A percentile compares a stretch with the other conserved stretches of the same genome.
phyloP scores from a whole-genome alignment of 1,284 basidiomycete genomes.

The Neonothopanus nambi region DNA sequence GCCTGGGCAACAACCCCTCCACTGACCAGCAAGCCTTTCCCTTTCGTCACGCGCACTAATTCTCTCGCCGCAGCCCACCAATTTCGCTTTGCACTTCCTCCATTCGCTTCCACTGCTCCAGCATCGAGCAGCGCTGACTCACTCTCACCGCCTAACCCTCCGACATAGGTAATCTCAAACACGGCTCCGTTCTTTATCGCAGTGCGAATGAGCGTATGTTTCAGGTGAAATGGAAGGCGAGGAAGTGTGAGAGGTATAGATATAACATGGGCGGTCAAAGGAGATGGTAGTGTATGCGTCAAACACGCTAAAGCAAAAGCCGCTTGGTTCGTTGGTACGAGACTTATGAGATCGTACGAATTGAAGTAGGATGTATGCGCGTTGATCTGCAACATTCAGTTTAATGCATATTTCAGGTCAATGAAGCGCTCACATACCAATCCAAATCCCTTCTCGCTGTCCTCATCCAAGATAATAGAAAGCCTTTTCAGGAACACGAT shows the following conservation, averaged over 20 bases:
- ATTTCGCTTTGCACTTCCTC: slow-evolving; percentile 61
- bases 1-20: slow-evolving; percentile 57
- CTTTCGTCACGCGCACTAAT: slow-evolving; percentile 73
- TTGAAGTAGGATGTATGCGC: slow-evolving; percentile 56
- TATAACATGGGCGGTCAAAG: slow-evolving; percentile 81
- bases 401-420: slow-evolving; percentile 1
- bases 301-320: slow-evolving; percentile 81
- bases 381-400: slow-evolving; percentile 47
- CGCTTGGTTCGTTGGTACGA: slow-evolving; percentile 68
- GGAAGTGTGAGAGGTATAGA: slow-evolving; percentile 78
- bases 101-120: slow-evolving; percentile 49
- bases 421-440: slow-evolving; percentile 46
- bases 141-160: slow-evolving; percentile 63
- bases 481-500: slow-evolving; percentile 67
- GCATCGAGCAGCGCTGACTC: slow-evolving; percentile 45
- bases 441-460: slow-evolving; percentile 80
- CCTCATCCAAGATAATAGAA: slow-evolving; percentile 72
- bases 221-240: slow-evolving; percentile 78
- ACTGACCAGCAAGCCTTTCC: slow-evolving; percentile 69
- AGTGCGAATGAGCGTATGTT: slow-evolving; percentile 78
- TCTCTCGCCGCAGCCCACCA: slow-evolving; percentile 83
- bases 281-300: slow-evolving; percentile 77
- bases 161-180: slow-evolving; percentile 80
- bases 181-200: slow-evolving; percentile 82
- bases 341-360: slow-evolving; percentile 75